These are phyloP conservation scores for Paraphoma chrysanthemicola DNA, from an alignment of 2,329 filamentous ascomycete genomes.

Conservation along the genomic window DNA sequence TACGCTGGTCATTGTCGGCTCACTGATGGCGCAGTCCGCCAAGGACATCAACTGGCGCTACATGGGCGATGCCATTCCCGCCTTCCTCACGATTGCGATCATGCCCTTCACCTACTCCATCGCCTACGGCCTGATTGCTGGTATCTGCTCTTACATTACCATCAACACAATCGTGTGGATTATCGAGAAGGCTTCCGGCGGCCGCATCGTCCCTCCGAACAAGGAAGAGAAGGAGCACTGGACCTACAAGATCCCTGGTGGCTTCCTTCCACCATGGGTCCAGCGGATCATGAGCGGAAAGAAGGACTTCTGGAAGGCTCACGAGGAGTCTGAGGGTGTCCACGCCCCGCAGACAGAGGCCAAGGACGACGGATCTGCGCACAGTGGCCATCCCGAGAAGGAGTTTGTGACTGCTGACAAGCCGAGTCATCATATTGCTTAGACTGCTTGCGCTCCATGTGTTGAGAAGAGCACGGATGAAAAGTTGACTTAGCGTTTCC, in stretches of 20 bases:
- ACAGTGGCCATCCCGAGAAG: constrained; percentile 24
- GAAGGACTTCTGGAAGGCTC: constrained; percentile 71
- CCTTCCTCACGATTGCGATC: constrained; percentile 81
- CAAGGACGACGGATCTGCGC: constrained; percentile 32
- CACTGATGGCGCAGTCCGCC: constrained; percentile 81
- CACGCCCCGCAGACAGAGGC: constrained; percentile 15
- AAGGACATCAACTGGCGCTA: constrained; percentile 87
- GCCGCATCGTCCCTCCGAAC: constrained; percentile 76
- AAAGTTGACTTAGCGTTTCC: constrained; percentile 8
- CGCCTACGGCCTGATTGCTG: constrained; percentile 83
- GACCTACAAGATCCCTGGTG: constrained; percentile 79
- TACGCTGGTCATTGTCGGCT: constrained; percentile 86
- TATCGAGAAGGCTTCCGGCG: constrained; percentile 69
- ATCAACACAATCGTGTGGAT: constrained; percentile 77
- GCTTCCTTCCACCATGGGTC: constrained; percentile 77
- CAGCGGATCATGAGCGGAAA: constrained; percentile 69
- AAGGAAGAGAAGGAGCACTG: constrained; percentile 80
- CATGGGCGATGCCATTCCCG: constrained; percentile 81
- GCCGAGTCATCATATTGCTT: constrained; percentile 26
- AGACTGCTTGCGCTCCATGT: background rate
- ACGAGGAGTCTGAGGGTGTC: constrained; percentile 35
- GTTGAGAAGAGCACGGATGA: background rate
- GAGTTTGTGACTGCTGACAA: constrained; percentile 30
- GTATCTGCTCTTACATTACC: constrained; percentile 77
- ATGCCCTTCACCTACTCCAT: constrained; percentile 95